These are phyloP conservation scores for Protostelium mycophagum DNA, from an alignment of 78 protist genomes.

Conservation along the genomic window DNA sequence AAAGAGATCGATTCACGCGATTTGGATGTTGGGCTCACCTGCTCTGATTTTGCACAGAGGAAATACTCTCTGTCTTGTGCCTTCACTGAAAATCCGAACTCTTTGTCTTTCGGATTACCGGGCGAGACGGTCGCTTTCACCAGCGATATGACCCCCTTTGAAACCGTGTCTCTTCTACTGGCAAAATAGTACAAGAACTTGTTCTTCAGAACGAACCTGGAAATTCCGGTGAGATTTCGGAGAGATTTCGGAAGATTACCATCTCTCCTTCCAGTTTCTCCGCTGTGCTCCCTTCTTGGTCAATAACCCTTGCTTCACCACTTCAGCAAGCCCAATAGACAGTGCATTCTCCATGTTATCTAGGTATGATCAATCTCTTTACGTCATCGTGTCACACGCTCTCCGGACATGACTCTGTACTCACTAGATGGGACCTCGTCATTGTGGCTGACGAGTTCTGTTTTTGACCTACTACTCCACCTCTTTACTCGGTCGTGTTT, in stretches of 20 bases:
- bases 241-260: slow-evolving; percentile 10
- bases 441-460: too few species aligned
- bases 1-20: too few species aligned
- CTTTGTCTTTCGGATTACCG: not conserved
- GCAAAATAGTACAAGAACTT: slow-evolving; percentile 52
- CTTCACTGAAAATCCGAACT: not conserved
- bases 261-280: slow-evolving; percentile 56
- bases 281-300: slow-evolving; percentile 58
- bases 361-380: not conserved
- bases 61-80: not conserved
- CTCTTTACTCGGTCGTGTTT: not conserved
- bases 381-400: not conserved
- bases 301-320: slow-evolving; percentile 49
- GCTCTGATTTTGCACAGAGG: not conserved
- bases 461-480: not conserved
- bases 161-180: slow-evolving; percentile 51
- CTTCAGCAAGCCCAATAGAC: slow-evolving; percentile 51
- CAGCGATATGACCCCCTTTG: slow-evolving; percentile 54
- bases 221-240: not conserved
- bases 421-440: not conserved
- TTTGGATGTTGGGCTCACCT: too few species aligned
- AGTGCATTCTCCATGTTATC: slow-evolving; percentile 40
- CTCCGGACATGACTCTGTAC: not conserved
- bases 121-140: slow-evolving; percentile 13
- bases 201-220: slow-evolving; percentile 30